Evolutionary conservation across 23 red algal species (phyloP), one percentile per base, ranked within the genome.

Genomic region (Gracilaria domingensis): DNA sequence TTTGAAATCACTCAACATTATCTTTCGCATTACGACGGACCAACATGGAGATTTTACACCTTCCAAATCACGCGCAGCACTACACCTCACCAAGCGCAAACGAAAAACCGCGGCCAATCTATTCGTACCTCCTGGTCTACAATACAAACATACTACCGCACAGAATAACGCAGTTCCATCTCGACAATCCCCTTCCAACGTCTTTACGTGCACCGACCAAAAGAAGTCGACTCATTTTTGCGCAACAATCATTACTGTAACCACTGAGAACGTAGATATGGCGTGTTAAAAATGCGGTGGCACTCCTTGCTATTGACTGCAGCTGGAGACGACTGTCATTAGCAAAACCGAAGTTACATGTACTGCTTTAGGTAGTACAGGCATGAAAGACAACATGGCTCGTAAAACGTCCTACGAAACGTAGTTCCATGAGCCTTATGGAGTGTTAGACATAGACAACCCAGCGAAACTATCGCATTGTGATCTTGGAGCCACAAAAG

Each of bases 291-390:
- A 14, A 16, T 70, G 65, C 25, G 25, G 65, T 34, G 65, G 28
- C 12, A 70, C 65, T 2, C 65, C 65, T 7, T 70, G 65, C 24
- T 70, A 70, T 17, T 70, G 65, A 26, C 4, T 70, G 65, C 65
- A 70, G 65, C 28, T 70, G 5, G 65, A 26, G 11, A 4, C 65
- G 2, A 34, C 28, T 9, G 24, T 4, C 3, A 2, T 28, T 5
- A 25, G 25, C 2, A 70, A 70, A 4, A 25, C 25, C 3, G 23
- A 9, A 17, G 5, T 12, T 5, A 17, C 4, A 8, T 70, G 35
- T 70, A 2, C 65, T 34, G 8, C 23, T 11, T 4, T 34, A 8
- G 28, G 24, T 70, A 34, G 4, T 2, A 2, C 24, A 28, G 35
- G 35, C 8, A 38, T 4, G 3, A 38, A 12, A 9, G 35, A 70